These are phyloP conservation scores for Fagus sylvatica DNA, from an alignment of 306 rosid genomes.

Conservation along the genomic window DNA sequence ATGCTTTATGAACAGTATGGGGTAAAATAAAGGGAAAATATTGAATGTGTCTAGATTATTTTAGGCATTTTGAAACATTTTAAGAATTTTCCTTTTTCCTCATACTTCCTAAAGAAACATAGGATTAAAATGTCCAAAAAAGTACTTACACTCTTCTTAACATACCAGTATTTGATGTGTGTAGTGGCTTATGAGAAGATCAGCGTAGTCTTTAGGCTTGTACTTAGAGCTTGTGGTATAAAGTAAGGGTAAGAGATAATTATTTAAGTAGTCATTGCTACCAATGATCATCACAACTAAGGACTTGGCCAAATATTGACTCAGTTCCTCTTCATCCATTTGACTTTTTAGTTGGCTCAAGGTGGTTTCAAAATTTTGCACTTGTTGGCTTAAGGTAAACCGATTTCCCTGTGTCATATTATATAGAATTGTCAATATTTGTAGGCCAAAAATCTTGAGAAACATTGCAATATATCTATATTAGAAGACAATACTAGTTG, in stretches of 20 bases:
- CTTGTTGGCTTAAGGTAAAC: conserved; percentile 28
- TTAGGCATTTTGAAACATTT: too few relatives aligned
- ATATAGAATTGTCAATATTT: neutral
- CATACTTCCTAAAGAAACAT: too few relatives aligned
- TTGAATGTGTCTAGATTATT: too few relatives aligned
- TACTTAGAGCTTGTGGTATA: conserved; percentile 26
- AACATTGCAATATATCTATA: neutral
- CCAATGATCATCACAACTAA: conserved; percentile 26
- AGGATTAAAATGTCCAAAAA: too few relatives aligned
- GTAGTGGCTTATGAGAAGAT: conserved; percentile 28
- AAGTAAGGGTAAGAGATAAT: conserved; percentile 32
- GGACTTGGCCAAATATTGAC: conserved; percentile 36
- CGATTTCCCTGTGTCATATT: conserved; percentile 33
- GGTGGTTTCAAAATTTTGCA: conserved; percentile 34
- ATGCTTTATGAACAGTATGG: too few relatives aligned
- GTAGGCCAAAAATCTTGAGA: neutral
- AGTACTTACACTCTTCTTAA: too few relatives aligned
- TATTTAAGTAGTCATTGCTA: conserved; percentile 46
- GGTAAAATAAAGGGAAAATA: too few relatives aligned
- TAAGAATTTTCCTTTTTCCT: too few relatives aligned
- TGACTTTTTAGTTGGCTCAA: conserved; percentile 27
- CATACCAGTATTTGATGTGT: conserved; percentile 23
- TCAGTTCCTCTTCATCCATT: conserved; percentile 26
- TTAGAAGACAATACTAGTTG: conserved; percentile 18
- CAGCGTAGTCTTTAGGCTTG: conserved; percentile 26